Evolutionary conservation across 768 basidiomycete species (phyloP).

Genomic region (Suillus placidus): DNA sequence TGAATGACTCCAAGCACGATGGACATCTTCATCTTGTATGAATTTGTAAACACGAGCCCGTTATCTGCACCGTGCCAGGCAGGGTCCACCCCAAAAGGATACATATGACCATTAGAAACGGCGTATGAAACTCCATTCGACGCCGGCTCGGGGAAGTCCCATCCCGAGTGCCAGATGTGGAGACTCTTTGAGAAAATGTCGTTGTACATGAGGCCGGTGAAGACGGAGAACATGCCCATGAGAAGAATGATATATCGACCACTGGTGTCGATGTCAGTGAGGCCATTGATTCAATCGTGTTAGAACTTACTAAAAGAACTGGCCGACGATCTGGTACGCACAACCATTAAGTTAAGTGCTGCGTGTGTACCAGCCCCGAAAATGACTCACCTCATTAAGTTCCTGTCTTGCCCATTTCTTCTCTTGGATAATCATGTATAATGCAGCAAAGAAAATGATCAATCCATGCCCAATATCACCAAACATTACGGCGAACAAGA

Average conservation of each 20-base stretch:
- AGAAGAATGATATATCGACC: conserved; percentile 98
- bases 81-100: conserved; percentile 94
- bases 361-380: conserved; percentile 5
- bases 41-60: conserved; percentile 90
- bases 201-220: conserved; percentile 98
- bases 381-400: conserved; percentile 66
- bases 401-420: conserved; percentile 72
- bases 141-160: conserved; percentile 71
- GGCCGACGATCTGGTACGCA: conserved; percentile 66
- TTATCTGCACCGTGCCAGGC: conserved; percentile 95
- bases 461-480: conserved; percentile 97
- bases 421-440: conserved; percentile 88
- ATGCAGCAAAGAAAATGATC: conserved; percentile 75
- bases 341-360: conserved; percentile 3
- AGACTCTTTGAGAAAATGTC: conserved; percentile 96
- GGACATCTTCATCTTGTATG: conserved; percentile 99
- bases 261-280: conserved; percentile 45
- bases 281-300: conserved; percentile 11
- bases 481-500: conserved; percentile 99
- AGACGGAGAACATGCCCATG: conserved; percentile 97
- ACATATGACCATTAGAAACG: conserved; percentile 65
- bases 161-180: conserved; percentile 85
- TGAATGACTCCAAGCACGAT: conserved; percentile 95
- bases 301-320: conserved; percentile 86
- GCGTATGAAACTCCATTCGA: conserved; percentile 48